Percentiles rank a stretch among this genome's conserved stretches.
Conservation (phyloP, 2,329 filamentous ascomycete genomes). For the Hymenoscyphus salicellus region DNA sequence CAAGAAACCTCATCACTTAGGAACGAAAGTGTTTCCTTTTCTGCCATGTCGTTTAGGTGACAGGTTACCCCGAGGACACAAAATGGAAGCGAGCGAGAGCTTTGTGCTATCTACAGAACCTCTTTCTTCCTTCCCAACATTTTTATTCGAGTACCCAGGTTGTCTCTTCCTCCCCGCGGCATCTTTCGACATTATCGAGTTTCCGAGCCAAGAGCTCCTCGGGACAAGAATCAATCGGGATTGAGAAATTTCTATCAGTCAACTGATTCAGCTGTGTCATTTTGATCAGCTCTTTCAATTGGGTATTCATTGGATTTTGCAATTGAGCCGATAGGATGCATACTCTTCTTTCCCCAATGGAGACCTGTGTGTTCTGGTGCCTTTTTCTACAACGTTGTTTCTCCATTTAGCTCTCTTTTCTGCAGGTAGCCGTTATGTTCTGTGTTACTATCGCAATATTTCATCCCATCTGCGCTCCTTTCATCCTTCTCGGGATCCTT, state of each 20-base stretch:
- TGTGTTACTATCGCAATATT: conserved; percentile 1
- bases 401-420: neutral
- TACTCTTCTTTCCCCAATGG: neutral
- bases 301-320: neutral
- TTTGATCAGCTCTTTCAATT: neutral
- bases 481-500: neutral
- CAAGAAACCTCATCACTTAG: no score
- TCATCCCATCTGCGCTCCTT: neutral
- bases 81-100: no score
- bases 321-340: neutral
- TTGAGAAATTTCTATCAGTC: neutral
- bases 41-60: no score
- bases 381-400: neutral
- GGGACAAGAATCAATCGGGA: neutral
- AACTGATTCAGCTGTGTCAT: neutral
- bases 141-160: neutral
- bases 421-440: neutral
- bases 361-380: neutral
- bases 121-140: neutral
- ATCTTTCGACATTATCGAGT: neutral
- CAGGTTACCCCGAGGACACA: no score
- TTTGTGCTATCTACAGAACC: neutral
- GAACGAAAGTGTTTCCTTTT: no score
- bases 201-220: neutral
- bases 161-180: neutral